A percentile compares a stretch with the other conserved stretches of the same genome.
These are phyloP conservation scores for Ceratobasidium sp. DNA, from an alignment of 1,284 basidiomycete genomes.

Conservation along the genomic window DNA sequence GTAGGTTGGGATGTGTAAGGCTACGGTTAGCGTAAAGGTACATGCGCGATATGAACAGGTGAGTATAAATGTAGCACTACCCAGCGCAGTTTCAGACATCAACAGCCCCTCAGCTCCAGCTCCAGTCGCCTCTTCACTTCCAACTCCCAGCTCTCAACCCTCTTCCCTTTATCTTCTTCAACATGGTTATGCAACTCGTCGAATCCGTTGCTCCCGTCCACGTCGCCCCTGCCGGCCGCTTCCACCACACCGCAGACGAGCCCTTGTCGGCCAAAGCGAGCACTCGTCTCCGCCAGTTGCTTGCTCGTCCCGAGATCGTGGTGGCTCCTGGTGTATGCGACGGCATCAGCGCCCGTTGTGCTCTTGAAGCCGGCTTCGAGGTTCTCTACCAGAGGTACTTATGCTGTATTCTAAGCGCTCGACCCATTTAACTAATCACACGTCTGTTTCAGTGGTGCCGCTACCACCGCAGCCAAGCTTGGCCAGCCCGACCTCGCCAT, in stretches of 20 bases:
- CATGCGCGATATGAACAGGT: not conserved
- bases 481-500: slow-evolving; percentile 83
- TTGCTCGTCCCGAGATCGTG: slow-evolving; percentile 80
- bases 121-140: slow-evolving; percentile 9
- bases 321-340: slow-evolving; percentile 78
- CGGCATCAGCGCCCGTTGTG: slow-evolving; percentile 70
- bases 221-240: slow-evolving; percentile 8
- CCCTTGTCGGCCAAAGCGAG: slow-evolving; percentile 72
- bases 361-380: slow-evolving; percentile 78
- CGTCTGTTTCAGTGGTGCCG: slow-evolving; percentile 77
- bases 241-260: slow-evolving; percentile 33
- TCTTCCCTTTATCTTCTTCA: not conserved
- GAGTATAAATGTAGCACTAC: not conserved
- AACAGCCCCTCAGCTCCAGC: slow-evolving; percentile 27
- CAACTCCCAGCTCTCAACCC: slow-evolving; percentile 3
- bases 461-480: slow-evolving; percentile 78
- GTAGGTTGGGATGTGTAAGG: not conserved
- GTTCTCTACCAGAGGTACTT: slow-evolving; percentile 76
- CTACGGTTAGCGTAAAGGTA: not conserved
- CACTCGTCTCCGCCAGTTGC: slow-evolving; percentile 78
- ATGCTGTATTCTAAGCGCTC: too few species aligned
- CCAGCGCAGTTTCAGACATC: not conserved
- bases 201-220: not conserved
- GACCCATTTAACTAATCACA: too few species aligned
- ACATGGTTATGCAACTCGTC: slow-evolving; percentile 34